phyloP scores from a whole-genome alignment of 2,329 filamentous ascomycete genomes.

The Scopulariopsis brevicaulis region DNA sequence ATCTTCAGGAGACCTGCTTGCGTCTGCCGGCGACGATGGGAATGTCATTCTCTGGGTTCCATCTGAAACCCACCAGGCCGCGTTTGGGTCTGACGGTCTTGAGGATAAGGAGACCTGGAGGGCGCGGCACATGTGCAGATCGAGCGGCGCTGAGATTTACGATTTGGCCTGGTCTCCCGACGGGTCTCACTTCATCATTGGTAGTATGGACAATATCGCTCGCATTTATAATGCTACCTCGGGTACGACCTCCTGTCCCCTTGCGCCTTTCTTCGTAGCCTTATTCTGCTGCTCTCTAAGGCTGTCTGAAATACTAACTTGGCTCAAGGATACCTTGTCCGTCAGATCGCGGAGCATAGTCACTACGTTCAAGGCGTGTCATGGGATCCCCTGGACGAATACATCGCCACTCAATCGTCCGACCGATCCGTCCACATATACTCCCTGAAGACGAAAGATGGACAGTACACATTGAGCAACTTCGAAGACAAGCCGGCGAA shows the following conservation, averaged over 20 bases:
- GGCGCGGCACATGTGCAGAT: slow-evolving; percentile 95
- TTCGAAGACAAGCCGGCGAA: slow-evolving; percentile 61
- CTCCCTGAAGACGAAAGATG: slow-evolving; percentile 89
- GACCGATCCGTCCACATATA: slow-evolving; percentile 98
- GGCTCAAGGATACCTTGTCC: slow-evolving; percentile 50
- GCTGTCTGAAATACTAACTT: neutral
- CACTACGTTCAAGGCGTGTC: slow-evolving; percentile 98
- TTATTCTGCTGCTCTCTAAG: slow-evolving; percentile 1
- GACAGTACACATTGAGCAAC: slow-evolving; percentile 68
- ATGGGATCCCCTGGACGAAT: slow-evolving; percentile 97
- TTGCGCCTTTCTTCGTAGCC: neutral
- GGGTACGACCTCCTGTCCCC: slow-evolving; percentile 40
- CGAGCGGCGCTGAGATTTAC: slow-evolving; percentile 91
- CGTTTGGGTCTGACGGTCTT: slow-evolving; percentile 70
- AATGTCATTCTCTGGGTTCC: slow-evolving; percentile 96
- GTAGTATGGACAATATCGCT: slow-evolving; percentile 98
- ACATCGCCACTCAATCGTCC: slow-evolving; percentile 94
- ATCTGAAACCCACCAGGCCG: slow-evolving; percentile 58
- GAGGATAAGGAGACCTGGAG: slow-evolving; percentile 97
- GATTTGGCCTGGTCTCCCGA: slow-evolving; percentile 99
- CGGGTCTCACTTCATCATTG: slow-evolving; percentile 89
- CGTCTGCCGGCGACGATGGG: slow-evolving; percentile 92
- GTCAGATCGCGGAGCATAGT: slow-evolving; percentile 93
- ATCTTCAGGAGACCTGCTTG: slow-evolving; percentile 70
- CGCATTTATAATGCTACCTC: slow-evolving; percentile 92